phyloP scores from a whole-genome alignment of 139 green algal species.

The Prasinococcaceae sp. region DNA sequence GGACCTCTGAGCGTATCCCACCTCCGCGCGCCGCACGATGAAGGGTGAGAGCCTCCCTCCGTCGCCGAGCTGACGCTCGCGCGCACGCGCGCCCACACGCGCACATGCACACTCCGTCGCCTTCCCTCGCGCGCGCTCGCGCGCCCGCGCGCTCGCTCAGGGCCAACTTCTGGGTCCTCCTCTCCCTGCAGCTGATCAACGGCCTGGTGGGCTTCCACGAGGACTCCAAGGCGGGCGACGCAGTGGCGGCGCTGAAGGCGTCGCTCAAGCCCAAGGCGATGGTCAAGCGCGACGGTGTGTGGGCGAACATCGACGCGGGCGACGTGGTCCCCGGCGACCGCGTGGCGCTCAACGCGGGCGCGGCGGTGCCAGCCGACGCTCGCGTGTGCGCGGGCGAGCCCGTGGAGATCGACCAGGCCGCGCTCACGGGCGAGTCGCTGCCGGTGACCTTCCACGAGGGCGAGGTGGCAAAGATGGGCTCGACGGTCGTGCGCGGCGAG shows the following conservation, averaged over 20 bases:
- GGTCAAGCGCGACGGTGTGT: constrained; percentile 56
- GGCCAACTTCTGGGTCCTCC: constrained; percentile 55
- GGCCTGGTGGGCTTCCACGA: constrained; percentile 61
- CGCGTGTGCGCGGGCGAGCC: constrained; percentile 15
- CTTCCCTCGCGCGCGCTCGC: too few relatives aligned
- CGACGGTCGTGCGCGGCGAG: constrained; percentile 28
- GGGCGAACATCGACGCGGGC: constrained; percentile 45
- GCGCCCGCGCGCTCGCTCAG: too few relatives aligned
- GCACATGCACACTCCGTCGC: too few relatives aligned
- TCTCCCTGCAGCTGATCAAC: constrained; percentile 72
- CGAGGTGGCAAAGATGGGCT: constrained; percentile 64
- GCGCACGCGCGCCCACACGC: too few relatives aligned
- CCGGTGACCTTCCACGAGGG: constrained; percentile 52
- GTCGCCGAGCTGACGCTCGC: too few relatives aligned
- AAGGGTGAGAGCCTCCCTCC: too few relatives aligned
- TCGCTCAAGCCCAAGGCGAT: constrained; percentile 63
- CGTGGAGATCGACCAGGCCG: constrained; percentile 62
- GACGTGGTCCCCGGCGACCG: constrained; percentile 60
- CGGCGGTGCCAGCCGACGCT: constrained; percentile 58
- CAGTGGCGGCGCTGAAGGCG: constrained; percentile 62
- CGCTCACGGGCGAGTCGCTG: constrained; percentile 73
- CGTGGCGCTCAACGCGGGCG: constrained; percentile 44
- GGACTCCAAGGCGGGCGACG: constrained; percentile 60
- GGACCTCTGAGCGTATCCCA: too few relatives aligned
- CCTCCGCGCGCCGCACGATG: too few relatives aligned